Base-by-base conservation (phyloP, 371 early-diverging fungal genomes). In the Mucor sp. region DNA sequence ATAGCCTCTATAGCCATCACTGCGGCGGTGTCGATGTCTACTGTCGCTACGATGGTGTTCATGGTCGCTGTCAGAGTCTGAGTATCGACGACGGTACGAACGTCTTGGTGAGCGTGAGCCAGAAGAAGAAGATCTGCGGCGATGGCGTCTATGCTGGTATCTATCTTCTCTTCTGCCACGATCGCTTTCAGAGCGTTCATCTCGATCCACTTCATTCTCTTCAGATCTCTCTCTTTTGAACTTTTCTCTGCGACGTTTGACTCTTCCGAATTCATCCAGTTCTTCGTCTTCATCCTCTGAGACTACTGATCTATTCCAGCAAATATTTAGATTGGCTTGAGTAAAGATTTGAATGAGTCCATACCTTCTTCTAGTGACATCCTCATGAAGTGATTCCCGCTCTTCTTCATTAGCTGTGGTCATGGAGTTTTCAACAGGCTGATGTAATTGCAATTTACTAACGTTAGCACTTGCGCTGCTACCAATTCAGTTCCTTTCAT, bases 161-260 rank as follows among this genome's bases (percentile, higher is more conserved):
- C 60, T 66, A n/a, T 67, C 57, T 28, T 68, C 65, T 28, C 64
- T 27, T 56, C 59, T 58, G 8, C 66, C 70, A 12, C 58, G 66
- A 58, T 69, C 66, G 15, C 69, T 70, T 14, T 62, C 72, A 27
- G 68, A 68, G 65, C 90, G 88, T 77, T 95, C 94, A 74, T 95
- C 94, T 43, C 88, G 84, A 78, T 95, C 94, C 71, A 95, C 94
- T 63, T 94, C 94, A 56, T 94, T 58, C 7, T 75, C 76, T 37
- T 71, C 70, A 4, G 60, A 62, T 23, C 76, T 62, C 66, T 79
- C 82, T 23, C 55, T 60, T 43, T 66, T 63, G 39, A 78, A 78
- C 60, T 77, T 78, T 37, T 77, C 74, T 65, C 80, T 74, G 25
- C 80, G 80, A 14, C 77, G 76, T 56, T 75, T 82, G 2, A 82